Conservation (phyloP, 2,329 filamentous ascomycete species). For the Phialocephala subalpina region DNA sequence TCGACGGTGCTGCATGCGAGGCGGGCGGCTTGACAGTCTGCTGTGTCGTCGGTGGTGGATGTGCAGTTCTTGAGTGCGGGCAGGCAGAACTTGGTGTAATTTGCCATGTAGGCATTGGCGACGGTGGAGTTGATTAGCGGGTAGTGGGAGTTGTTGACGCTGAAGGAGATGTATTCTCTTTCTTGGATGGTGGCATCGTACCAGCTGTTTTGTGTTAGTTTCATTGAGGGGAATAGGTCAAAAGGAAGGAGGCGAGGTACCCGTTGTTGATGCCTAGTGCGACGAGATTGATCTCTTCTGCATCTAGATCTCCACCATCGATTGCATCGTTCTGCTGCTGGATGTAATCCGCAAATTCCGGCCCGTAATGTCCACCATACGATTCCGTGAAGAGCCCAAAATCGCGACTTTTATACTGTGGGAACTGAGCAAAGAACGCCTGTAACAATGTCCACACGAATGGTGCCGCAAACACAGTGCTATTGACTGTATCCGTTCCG, state of each 20-base stretch:
- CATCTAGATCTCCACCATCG: conserved; percentile 47
- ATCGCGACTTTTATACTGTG: conserved; percentile 65
- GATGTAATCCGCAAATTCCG: conserved; percentile 50
- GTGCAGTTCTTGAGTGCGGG: not conserved
- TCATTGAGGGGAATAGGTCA: not conserved
- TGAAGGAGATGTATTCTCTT: conserved; percentile 3
- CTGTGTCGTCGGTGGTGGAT: not conserved
- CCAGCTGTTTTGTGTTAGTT: not conserved
- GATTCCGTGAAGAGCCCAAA: conserved; percentile 60
- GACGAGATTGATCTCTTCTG: conserved; percentile 44
- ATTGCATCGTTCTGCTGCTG: conserved; percentile 64
- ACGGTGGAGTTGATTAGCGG: not conserved
- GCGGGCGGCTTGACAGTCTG: not conserved
- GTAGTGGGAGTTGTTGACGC: not conserved
- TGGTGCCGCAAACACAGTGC: conserved; percentile 54
- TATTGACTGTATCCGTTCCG: conserved; percentile 50
- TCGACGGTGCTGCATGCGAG: not conserved
- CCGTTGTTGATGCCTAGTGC: conserved; percentile 47
- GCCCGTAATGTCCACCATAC: conserved; percentile 66
- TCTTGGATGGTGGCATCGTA: conserved; percentile 4
- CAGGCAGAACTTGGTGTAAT: not conserved
- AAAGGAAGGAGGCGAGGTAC: conserved; percentile 33
- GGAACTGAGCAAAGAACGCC: conserved; percentile 69
- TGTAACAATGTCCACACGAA: conserved; percentile 65
- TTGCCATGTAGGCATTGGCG: not conserved